phyloP scores from a whole-genome alignment of 208 protist genomes.

The Trichomonas gallinae region DNA sequence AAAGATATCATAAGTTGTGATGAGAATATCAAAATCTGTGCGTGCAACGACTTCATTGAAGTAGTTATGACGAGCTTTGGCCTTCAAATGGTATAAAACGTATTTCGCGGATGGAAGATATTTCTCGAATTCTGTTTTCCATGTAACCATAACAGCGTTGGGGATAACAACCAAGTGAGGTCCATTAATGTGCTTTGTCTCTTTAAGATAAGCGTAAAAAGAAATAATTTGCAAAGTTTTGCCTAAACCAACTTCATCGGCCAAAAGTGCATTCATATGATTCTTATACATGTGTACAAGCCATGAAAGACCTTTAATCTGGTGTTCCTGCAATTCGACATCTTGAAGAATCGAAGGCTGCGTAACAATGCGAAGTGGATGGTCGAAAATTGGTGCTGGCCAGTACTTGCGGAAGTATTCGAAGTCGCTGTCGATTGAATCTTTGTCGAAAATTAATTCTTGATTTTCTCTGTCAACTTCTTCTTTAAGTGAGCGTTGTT shows the following conservation, averaged over 20 bases:
- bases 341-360: not conserved
- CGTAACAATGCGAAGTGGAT: not conserved
- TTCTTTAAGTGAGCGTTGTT: not conserved
- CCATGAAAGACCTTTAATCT: slow-evolving; percentile 68
- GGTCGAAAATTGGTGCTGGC: not conserved
- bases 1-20: not conserved
- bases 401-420: not conserved
- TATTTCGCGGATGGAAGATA: slow-evolving; percentile 55
- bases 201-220: slow-evolving; percentile 24
- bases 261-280: slow-evolving; percentile 55
- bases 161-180: slow-evolving; percentile 60
- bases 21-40: not conserved
- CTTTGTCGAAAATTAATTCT: not conserved
- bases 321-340: slow-evolving; percentile 54
- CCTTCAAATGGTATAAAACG: slow-evolving; percentile 46
- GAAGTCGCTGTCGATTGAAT: not conserved
- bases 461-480: not conserved
- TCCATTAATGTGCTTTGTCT: slow-evolving; percentile 40
- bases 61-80: slow-evolving; percentile 24
- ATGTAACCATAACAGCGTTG: slow-evolving; percentile 53
- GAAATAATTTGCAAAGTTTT: slow-evolving; percentile 46
- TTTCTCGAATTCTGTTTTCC: slow-evolving; percentile 52
- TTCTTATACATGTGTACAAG: slow-evolving; percentile 48
- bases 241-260: slow-evolving; percentile 68
- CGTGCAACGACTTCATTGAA: not conserved